A percentile compares a stretch with the other conserved stretches of the same genome.
These are phyloP conservation scores for Astragalus glycyphyllos DNA, from an alignment of 306 rosid species.

Conservation along the genomic window DNA sequence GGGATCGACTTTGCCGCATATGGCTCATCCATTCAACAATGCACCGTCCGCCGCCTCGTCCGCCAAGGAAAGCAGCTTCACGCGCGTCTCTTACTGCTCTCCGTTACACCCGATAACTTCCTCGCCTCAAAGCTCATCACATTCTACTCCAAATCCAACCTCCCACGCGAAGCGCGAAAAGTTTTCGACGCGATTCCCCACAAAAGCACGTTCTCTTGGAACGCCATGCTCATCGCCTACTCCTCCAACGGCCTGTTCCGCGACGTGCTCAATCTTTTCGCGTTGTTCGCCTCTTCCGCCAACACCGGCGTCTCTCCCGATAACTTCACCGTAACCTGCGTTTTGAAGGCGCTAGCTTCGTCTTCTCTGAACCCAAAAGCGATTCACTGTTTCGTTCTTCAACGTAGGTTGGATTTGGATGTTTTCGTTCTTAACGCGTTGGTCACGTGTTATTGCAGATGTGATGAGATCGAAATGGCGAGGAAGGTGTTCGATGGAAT, in stretches of 20 bases:
- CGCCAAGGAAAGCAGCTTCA: slow-evolving; percentile 82
- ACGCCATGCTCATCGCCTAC: slow-evolving; percentile 74
- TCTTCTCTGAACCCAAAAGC: slow-evolving; percentile 38
- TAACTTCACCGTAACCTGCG: slow-evolving; percentile 59
- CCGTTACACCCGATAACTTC: slow-evolving; percentile 79
- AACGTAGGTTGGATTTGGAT: slow-evolving; percentile 59
- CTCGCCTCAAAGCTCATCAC: slow-evolving; percentile 77
- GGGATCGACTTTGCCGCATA: slow-evolving; percentile 63
- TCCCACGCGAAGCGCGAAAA: slow-evolving; percentile 54
- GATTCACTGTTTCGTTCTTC: slow-evolving; percentile 65
- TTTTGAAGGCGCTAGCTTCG: slow-evolving; percentile 66
- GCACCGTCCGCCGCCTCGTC: slow-evolving; percentile 58
- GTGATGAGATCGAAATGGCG: slow-evolving; percentile 60
- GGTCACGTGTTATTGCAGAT: slow-evolving; percentile 68
- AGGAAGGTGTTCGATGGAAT: slow-evolving; percentile 67
- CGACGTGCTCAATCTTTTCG: slow-evolving; percentile 59
- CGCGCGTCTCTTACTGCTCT: slow-evolving; percentile 68
- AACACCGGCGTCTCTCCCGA: slow-evolving; percentile 52
- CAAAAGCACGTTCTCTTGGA: slow-evolving; percentile 73
- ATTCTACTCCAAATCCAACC: slow-evolving; percentile 59
- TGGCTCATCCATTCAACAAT: slow-evolving; percentile 69
- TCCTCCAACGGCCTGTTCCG: slow-evolving; percentile 56
- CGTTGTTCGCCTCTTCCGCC: slow-evolving; percentile 45
- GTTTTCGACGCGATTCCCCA: slow-evolving; percentile 70
- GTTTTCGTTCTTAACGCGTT: slow-evolving; percentile 69